Base-by-base conservation (phyloP, 148 eudicot genomes). In the Chenopodium album region DNA sequence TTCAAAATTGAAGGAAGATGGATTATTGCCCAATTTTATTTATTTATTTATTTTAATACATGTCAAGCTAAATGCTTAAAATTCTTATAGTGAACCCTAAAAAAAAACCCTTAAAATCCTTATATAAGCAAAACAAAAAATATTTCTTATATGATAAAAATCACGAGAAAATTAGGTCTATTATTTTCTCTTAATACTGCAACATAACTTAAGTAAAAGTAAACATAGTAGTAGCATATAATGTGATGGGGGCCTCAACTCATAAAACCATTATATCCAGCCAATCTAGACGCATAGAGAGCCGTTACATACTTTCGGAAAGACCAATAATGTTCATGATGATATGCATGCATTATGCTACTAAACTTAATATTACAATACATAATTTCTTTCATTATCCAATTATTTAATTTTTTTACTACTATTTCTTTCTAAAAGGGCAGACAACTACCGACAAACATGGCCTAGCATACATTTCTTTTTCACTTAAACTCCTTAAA, bases 401-500 rank as follows among this genome's bases (percentile, higher is more conserved):
- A 78, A 78, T 29, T 60, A 12, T 14, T 22, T 1, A 13, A 5
- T 20, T 50, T 7, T 44, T 73, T 48, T 52, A 74, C 63, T 62
- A 41, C 9, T 77, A 31, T 37, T 62, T 76, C 50, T 77, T 37
- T 77, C 54, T 20, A 4, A 44, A 60, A 60, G 26, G 28, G 34
- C 17, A 67, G 23, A 78, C 62, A 78, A 66, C 75, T 78, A 50
- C 81, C 81, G 81, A 78, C 81, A 67, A 20, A 69, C 46, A 48
- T 78, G 81, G 74, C 81, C 81, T 19, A 50, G 22, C 41, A 66
- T 29, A 22, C 75, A 48, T 48, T 50, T 23, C 14, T 78, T 78
- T 78, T 78, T 78, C n/a, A 6, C 62, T 52, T 47, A 68, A 78
- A 77, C 60, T 44, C 32, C 22, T 74, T 48, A 48, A 66, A 78